Conservation (phyloP, 108 stramenopile genomes). For the Nitzschia palea region DNA sequence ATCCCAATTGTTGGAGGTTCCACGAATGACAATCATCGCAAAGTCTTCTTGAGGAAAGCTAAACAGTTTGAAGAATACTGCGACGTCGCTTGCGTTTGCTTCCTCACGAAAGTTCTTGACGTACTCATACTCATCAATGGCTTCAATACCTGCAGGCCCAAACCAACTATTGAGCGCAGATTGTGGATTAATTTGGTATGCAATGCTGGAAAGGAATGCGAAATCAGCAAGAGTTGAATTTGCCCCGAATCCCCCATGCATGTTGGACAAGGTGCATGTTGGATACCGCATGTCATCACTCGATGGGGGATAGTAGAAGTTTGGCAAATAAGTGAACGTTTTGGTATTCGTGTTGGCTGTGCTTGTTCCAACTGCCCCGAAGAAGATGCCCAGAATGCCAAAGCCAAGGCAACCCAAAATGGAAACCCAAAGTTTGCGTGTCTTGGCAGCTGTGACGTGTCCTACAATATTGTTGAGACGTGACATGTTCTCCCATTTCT, state of each 20-base stretch:
- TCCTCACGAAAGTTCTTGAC: conserved; percentile 46
- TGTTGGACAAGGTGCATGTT: conserved; percentile 42
- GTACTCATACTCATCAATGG: conserved; percentile 47
- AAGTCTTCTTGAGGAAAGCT: conserved; percentile 28
- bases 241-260: conserved; percentile 8
- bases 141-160: conserved; percentile 29
- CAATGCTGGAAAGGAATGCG: conserved; percentile 49
- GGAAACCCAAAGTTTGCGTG: conserved; percentile 25
- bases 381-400: conserved; percentile 43
- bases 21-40: conserved; percentile 69
- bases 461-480: conserved; percentile 46
- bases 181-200: conserved; percentile 41
- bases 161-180: conserved; percentile 61
- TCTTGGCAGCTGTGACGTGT: conserved; percentile 35
- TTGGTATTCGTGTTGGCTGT: conserved; percentile 20
- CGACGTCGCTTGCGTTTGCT: conserved; percentile 17
- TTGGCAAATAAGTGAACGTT: conserved; percentile 17
- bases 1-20: conserved; percentile 72
- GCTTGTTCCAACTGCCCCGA: conserved; percentile 23
- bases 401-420: conserved; percentile 41
- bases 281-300: conserved; percentile 50
- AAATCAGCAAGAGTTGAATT: conserved; percentile 54
- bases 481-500: conserved; percentile 36
- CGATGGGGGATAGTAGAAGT: conserved; percentile 42
- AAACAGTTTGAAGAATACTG: conserved; percentile 66